Conservation (phyloP, 2,329 filamentous ascomycete species). For the Beauveria rudraprayagi region DNA sequence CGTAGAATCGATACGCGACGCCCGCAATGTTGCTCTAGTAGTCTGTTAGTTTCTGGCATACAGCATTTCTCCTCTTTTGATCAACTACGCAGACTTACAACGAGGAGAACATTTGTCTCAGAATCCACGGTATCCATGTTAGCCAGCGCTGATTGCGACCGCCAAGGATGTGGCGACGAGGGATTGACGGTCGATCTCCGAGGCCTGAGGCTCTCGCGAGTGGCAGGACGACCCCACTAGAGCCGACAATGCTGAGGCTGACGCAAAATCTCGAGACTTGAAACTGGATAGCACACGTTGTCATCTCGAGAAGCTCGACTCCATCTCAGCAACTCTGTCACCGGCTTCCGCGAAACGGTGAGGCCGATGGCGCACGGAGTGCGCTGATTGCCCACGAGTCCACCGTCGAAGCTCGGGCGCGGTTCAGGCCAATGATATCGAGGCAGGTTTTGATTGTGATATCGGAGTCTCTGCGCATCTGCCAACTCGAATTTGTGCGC, state of each 20-base stretch:
- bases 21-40: constrained; percentile 49
- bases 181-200: background rate
- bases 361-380: background rate
- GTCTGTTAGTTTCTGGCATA: constrained; percentile 12
- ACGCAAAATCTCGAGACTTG: background rate
- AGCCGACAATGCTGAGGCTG: background rate
- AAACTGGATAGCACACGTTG: background rate
- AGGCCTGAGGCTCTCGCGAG: background rate
- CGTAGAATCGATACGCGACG: constrained; percentile 48
- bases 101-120: constrained; percentile 52
- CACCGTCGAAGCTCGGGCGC: background rate
- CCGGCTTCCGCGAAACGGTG: background rate
- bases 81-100: constrained; percentile 35
- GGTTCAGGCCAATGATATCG: background rate
- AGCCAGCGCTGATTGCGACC: background rate
- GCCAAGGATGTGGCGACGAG: background rate
- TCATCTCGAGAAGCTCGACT: background rate
- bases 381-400: background rate
- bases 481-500: background rate
- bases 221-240: background rate
- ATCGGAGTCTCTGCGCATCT: background rate
- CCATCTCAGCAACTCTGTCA: constrained; percentile 1
- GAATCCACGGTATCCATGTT: constrained; percentile 58
- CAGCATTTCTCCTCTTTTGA: background rate
- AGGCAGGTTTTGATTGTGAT: background rate